Base-by-base conservation (phyloP, 2,329 filamentous ascomycete genomes). In the Septoria petroselini region DNA sequence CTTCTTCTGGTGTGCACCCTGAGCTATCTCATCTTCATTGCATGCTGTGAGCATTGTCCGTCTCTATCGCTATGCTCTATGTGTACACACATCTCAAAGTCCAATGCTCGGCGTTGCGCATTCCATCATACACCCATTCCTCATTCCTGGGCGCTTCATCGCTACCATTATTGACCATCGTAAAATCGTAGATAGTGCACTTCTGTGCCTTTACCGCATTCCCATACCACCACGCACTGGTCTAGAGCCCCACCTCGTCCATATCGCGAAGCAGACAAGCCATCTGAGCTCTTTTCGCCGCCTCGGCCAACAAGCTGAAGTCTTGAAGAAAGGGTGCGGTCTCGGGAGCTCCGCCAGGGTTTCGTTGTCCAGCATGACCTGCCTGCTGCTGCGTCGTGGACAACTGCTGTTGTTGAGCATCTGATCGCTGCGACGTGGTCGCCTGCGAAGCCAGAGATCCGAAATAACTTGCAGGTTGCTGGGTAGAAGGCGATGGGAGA, bases 261-360 rank as follows among this genome's bases (percentile, higher is more conserved):
- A 97, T 78, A 70, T 96, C 91, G 55, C 91, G 80, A 77, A 91
- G 86, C 67, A 96, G 75, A 63, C 90, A 83, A 34, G 88, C 88
- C 77, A 96, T 87, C 71, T 96, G 89, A 7, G 91, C 91, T 34
- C 91, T 79, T 72, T 95, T 95, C 35, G 90, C 91, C 1, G 91
- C 91, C 74, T 97, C 91, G 29, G 91, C 91, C 34, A 96, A 80
- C 23, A 96, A 80, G 51, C 81, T 91, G 64, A 91, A 88, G 69
- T 95, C 85, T 62, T 84, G 82, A 53, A 95, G 77, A 65, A 90
- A 90, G 3, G 76, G 76, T 7, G 76, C 74, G 1, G 79, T 81
- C 62, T 74, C 73, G 31, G 70, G 68, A 27, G 53, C 52, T 7
- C 64, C 66, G 21, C 57, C 61, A 29, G 54, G 55, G 15, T 58